Evolutionary conservation across 176 grass and related monocot genomes (phyloP).

Genomic region (Aegilops longissima): DNA sequence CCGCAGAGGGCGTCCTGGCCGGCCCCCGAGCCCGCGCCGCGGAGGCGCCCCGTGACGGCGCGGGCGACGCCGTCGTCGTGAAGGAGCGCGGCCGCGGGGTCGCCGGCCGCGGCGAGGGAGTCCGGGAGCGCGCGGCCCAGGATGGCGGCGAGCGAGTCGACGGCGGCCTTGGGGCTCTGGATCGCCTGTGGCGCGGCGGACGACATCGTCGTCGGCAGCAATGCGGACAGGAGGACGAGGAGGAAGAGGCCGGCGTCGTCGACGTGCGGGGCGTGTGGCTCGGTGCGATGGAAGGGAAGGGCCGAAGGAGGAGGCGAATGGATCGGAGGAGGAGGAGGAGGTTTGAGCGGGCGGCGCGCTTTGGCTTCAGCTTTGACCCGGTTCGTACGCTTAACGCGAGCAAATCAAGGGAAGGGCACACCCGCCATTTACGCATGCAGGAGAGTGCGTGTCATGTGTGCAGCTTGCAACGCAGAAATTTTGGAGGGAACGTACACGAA

Average conservation of each 20-base stretch:
- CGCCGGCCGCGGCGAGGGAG: constrained; percentile 22
- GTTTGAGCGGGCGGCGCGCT: constrained; percentile 15
- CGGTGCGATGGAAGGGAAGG: background rate
- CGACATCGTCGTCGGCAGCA: constrained; percentile 10
- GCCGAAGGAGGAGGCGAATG: background rate
- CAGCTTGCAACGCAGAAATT: no score
- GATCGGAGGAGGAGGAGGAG: background rate
- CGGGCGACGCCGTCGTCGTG: constrained; percentile 37
- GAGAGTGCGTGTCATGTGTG: no score
- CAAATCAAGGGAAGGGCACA: background rate
- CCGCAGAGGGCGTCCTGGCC: constrained; percentile 65
- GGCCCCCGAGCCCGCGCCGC: constrained; percentile 36
- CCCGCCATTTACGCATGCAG: constrained; percentile 14
- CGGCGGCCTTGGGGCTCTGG: constrained; percentile 43
- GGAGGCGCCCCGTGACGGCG: constrained; percentile 42
- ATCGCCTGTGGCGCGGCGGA: constrained; percentile 34
- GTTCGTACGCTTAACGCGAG: background rate
- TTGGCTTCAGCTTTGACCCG: constrained; percentile 21
- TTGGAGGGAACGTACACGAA: no score
- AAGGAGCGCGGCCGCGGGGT: constrained; percentile 59
- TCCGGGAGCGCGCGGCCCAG: constrained; percentile 39
- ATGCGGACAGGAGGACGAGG: background rate
- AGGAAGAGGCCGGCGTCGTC: background rate
- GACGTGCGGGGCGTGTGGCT: background rate
- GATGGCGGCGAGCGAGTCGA: constrained; percentile 51